Evolutionary conservation across 169 alveolate genomes (phyloP).

Genomic region (Cryptosporidium tyzzeri): DNA sequence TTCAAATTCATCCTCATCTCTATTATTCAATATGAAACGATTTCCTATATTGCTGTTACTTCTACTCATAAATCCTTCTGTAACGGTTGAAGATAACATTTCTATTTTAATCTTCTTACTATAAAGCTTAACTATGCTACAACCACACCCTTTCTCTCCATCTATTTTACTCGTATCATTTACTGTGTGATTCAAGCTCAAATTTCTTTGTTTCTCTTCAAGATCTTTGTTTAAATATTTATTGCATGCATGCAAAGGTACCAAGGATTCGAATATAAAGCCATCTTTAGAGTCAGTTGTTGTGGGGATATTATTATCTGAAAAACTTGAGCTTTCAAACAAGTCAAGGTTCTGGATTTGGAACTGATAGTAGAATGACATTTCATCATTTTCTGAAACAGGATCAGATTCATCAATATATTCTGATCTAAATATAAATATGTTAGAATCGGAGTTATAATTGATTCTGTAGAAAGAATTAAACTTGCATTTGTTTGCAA

Average conservation of each 20-base stretch:
- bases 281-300: neutral
- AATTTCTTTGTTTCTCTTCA: neutral
- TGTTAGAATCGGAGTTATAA: neutral
- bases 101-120: constrained; percentile 23
- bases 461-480: neutral
- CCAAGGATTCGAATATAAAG: neutral
- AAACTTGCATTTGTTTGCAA: neutral
- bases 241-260: neutral
- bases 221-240: neutral
- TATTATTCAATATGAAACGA: neutral
- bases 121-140: neutral
- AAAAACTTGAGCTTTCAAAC: neutral
- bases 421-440: constrained; percentile 19
- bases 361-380: neutral
- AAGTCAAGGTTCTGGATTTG: neutral
- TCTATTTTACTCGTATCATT: neutral
- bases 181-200: neutral
- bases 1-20: neutral
- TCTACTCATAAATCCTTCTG: neutral
- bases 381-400: neutral
- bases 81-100: neutral
- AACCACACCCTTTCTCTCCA: neutral
- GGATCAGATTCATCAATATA: neutral
- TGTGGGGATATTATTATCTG: neutral
- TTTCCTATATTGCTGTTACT: neutral